A percentile compares a stretch with the other conserved stretches of the same genome.
Evolutionary conservation across 257 asterid species (phyloP).

Genomic region (Capsicum rhomboideum): DNA sequence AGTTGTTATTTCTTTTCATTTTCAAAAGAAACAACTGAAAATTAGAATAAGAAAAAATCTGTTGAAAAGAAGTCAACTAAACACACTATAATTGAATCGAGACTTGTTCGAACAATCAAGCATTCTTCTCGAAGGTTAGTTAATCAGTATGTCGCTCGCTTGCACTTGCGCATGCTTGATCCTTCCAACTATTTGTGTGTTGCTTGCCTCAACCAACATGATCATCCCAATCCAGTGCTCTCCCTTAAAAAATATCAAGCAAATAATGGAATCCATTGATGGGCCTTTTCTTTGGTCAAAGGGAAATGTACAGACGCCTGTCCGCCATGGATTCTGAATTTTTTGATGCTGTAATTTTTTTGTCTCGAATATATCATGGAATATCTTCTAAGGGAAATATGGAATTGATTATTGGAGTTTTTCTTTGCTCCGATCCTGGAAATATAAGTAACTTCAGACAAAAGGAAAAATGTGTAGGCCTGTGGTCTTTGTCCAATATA

Average conservation of each 20-base stretch:
- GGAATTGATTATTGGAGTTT: not conserved
- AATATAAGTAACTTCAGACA: no score
- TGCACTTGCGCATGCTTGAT: not conserved
- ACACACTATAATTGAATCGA: not conserved
- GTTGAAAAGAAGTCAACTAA: not conserved
- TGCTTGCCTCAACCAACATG: no score
- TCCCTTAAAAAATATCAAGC: no score
- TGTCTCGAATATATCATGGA: not conserved
- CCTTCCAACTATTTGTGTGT: not conserved
- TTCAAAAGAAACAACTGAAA: no score
- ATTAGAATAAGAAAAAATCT: not conserved
- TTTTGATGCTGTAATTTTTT: not conserved
- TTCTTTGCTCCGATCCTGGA: not conserved
- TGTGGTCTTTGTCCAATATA: not conserved
- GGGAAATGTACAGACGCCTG: not conserved
- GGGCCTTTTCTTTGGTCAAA: not conserved
- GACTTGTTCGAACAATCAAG: no score
- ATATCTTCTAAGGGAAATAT: not conserved
- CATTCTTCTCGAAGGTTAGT: not conserved
- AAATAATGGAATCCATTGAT: not conserved
- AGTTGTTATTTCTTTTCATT: no score
- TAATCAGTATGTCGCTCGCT: not conserved
- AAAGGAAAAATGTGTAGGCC: not conserved
- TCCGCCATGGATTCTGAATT: not conserved
- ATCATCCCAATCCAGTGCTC: no score